Evolutionary conservation across 2,329 filamentous ascomycete species (phyloP), one percentile per base, ranked within the genome.

Genomic region (Exophiala phaeomuriformis): DNA sequence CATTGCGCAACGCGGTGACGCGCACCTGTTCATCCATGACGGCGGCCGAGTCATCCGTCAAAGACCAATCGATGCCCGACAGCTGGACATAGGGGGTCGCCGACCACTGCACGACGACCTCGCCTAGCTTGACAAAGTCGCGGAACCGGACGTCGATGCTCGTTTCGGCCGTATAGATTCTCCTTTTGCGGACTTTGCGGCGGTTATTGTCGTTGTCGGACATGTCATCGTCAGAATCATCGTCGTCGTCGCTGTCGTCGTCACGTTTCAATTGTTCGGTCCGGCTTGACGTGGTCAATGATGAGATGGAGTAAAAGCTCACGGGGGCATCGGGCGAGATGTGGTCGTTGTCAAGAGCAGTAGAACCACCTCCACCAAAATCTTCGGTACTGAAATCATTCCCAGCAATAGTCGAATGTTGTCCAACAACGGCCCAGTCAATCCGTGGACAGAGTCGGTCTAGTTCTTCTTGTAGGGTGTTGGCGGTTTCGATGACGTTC

Each of bases 131-230:
- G 8, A 37, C 7, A 28, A 66, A 64, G 42, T 66, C 61, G 1
- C 58, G 62, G 48, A 67, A 67, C 5, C 56, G 53, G 2, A 61
- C 60, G 4, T 59, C 55, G 36, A 65, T 53, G 0, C 45, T 58
- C 29, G 60, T 54, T 12, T 51, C 53, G 19, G 64, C 63, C 5
- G 57, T 51, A 47, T 63, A 51, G 4, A 59, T 52, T 49, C 48
- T 47, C n/a, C 58, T 40, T 0, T 53, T 51, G n/a, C 44, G 48
- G 3, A 49, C 49, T 12, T 50, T 53, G 19, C 62, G 35, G 12
- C 41, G 49, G 3, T 51, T 50, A 27, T 49, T 54, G 28, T 64
- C 49, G 4, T 32, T 30, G 43, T 61, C 46, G 7, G 44, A 51
- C 29, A 54, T 49, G 41, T 53, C 51, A 3, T 19, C 19, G 19